Percentiles rank a stretch among this genome's conserved stretches.
Evolutionary conservation across 306 rosid genomes (phyloP).

Genomic region (Purshia tridentata): DNA sequence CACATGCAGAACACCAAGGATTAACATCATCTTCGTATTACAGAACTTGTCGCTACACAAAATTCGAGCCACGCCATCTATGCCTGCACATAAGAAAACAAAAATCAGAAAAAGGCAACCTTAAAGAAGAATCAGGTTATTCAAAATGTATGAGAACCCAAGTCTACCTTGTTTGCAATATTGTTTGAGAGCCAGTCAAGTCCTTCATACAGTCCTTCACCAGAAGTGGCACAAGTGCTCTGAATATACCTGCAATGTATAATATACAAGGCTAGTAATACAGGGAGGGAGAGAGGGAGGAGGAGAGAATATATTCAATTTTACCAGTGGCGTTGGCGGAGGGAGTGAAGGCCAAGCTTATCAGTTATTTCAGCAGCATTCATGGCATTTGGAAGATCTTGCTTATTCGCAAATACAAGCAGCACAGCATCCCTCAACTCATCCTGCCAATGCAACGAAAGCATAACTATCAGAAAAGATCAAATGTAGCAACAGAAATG

Average conservation of each 20-base stretch:
- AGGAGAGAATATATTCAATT: neutral
- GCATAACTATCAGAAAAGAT: slow-evolving; percentile 4
- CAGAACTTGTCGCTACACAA: slow-evolving; percentile 22
- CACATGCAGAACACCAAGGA: slow-evolving; percentile 30
- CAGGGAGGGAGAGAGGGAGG: neutral
- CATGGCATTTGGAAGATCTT: slow-evolving; percentile 96
- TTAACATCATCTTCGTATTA: slow-evolving; percentile 26
- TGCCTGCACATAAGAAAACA: slow-evolving; percentile 40
- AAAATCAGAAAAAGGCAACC: slow-evolving; percentile 4
- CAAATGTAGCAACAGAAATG: neutral
- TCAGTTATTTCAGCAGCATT: slow-evolving; percentile 90
- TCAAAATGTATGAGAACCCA: neutral
- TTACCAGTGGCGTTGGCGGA: slow-evolving; percentile 92
- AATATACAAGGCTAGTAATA: neutral
- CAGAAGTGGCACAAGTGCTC: slow-evolving; percentile 89
- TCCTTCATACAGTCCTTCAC: slow-evolving; percentile 88
- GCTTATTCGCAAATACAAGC: slow-evolving; percentile 84
- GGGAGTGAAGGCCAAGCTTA: slow-evolving; percentile 85
- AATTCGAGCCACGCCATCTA: slow-evolving; percentile 35
- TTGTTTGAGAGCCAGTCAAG: slow-evolving; percentile 89
- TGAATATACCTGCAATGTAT: slow-evolving; percentile 65
- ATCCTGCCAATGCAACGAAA: slow-evolving; percentile 48
- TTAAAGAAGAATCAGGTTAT: neutral
- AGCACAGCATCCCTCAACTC: slow-evolving; percentile 88
- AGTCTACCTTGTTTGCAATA: slow-evolving; percentile 69